phyloP scores from a whole-genome alignment of 139 green algal species.

The Chlorella sp. region DNA sequence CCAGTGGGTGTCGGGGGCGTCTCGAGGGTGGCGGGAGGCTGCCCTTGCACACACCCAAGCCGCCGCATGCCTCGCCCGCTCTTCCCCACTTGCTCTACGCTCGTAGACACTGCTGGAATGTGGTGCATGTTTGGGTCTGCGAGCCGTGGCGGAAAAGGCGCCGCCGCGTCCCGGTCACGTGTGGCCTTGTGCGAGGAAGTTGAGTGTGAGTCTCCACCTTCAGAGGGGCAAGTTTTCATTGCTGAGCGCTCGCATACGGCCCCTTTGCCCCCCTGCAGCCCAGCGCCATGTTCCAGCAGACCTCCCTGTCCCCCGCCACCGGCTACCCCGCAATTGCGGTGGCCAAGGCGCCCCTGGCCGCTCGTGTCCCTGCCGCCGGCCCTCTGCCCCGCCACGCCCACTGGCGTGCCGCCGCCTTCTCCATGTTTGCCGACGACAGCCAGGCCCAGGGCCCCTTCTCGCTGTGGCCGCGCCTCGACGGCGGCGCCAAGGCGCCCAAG shows the following conservation, averaged over 20 bases:
- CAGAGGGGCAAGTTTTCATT: not conserved
- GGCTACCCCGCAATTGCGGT: not conserved
- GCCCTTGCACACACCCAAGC: too few relatives aligned
- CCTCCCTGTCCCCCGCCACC: not conserved
- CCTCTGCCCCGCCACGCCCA: not conserved
- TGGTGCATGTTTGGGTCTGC: too few relatives aligned
- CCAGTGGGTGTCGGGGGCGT: too few relatives aligned
- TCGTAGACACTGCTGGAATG: too few relatives aligned
- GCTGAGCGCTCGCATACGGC: not conserved
- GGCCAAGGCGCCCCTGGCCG: not conserved
- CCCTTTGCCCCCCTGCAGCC: not conserved
- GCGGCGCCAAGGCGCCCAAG: not conserved
- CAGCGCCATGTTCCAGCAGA: not conserved
- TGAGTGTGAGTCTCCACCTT: too few relatives aligned
- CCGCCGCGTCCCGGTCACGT: too few relatives aligned
- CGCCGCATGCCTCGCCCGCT: too few relatives aligned
- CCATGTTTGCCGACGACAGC: not conserved
- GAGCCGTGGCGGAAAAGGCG: too few relatives aligned
- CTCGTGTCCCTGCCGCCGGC: not conserved
- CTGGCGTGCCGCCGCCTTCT: conserved; percentile 1
- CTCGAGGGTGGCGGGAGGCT: too few relatives aligned
- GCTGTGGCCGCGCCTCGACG: not conserved
- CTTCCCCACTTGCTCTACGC: too few relatives aligned
- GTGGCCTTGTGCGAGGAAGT: too few relatives aligned
- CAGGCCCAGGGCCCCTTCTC: not conserved